phyloP scores from a whole-genome alignment of 2,329 filamentous ascomycete genomes.

The Stagonosporopsis cucurbitacearum region DNA sequence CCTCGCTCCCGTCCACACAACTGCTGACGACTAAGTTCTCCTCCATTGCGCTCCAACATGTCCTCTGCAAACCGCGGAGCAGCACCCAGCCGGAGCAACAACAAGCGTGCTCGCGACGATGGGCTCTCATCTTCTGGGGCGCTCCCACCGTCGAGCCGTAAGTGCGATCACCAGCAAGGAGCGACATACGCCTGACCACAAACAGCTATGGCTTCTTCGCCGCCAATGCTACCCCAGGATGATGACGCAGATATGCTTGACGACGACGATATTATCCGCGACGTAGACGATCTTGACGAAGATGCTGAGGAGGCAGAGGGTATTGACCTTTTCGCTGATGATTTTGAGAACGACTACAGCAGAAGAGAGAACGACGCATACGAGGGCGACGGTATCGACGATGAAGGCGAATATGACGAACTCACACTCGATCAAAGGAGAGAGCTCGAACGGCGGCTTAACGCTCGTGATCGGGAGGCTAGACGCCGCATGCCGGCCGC shows the following conservation, averaged over 20 bases:
- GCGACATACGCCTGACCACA: slow-evolving; percentile 26
- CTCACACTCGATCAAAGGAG: slow-evolving; percentile 72
- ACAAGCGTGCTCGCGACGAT: slow-evolving; percentile 71
- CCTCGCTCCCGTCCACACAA: slow-evolving; percentile 26
- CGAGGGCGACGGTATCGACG: slow-evolving; percentile 75
- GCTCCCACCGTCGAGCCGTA: slow-evolving; percentile 68
- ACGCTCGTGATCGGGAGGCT: slow-evolving; percentile 74
- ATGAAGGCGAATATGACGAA: slow-evolving; percentile 78
- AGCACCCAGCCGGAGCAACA: slow-evolving; percentile 60
- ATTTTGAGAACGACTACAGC: slow-evolving; percentile 69
- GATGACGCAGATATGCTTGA: slow-evolving; percentile 74
- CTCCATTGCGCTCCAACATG: slow-evolving; percentile 80
- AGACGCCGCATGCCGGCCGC: slow-evolving; percentile 72
- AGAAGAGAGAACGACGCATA: slow-evolving; percentile 65
- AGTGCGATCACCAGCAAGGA: slow-evolving; percentile 42
- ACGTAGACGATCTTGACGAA: slow-evolving; percentile 72
- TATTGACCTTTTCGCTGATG: slow-evolving; percentile 74
- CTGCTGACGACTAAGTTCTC: slow-evolving; percentile 67
- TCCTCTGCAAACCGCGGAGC: slow-evolving; percentile 82
- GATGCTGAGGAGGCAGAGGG: slow-evolving; percentile 73
- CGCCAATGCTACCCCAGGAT: slow-evolving; percentile 70
- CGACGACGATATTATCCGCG: slow-evolving; percentile 68
- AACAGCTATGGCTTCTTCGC: slow-evolving; percentile 64
- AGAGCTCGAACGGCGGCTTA: slow-evolving; percentile 74
- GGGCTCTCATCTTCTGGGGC: slow-evolving; percentile 63